Evolutionary conservation across 1,139 yeast genomes (phyloP).

Genomic region (Barnettozyma hawaiiensis): DNA sequence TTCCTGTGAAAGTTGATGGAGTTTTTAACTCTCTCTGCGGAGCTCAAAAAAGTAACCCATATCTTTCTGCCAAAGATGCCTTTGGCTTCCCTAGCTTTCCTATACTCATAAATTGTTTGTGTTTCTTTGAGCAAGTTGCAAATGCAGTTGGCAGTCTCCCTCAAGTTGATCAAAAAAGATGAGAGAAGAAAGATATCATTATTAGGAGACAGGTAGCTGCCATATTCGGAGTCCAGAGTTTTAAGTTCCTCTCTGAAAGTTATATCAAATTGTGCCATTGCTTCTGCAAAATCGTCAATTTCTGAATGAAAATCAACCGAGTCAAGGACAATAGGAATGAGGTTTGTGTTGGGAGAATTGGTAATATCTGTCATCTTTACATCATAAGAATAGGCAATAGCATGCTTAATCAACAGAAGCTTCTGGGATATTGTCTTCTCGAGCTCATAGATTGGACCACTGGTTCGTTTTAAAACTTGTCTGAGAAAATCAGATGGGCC

Average conservation of each 20-base stretch:
- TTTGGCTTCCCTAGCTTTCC: slow-evolving; percentile 30
- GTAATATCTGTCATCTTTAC: slow-evolving; percentile 27
- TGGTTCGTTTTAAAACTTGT: slow-evolving; percentile 30
- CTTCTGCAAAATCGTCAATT: slow-evolving; percentile 26
- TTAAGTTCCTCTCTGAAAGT: slow-evolving; percentile 30
- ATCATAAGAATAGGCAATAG: slow-evolving; percentile 37
- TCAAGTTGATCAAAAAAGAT: slow-evolving; percentile 41
- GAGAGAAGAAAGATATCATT: slow-evolving; percentile 45
- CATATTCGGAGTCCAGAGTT: slow-evolving; percentile 20
- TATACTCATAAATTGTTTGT: slow-evolving; percentile 28
- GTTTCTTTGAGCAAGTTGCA: slow-evolving; percentile 31
- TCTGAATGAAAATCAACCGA: slow-evolving; percentile 26
- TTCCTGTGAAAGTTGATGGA: slow-evolving; percentile 32
- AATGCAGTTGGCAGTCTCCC: slow-evolving; percentile 34
- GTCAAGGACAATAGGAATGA: slow-evolving; percentile 19
- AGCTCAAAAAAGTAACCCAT: slow-evolving; percentile 37
- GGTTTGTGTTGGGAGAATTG: slow-evolving; percentile 16
- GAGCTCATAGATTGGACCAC: slow-evolving; percentile 30
- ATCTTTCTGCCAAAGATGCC: slow-evolving; percentile 36
- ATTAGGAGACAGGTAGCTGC: slow-evolving; percentile 35
- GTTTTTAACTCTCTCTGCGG: slow-evolving; percentile 30
- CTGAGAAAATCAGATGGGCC: slow-evolving; percentile 28
- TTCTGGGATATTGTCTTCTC: slow-evolving; percentile 31
- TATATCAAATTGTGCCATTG: slow-evolving; percentile 32
- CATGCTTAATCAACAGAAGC: slow-evolving; percentile 29